Evolutionary conservation across 441 rosid genomes (phyloP).

Genomic region (Adansonia rubrostipa): DNA sequence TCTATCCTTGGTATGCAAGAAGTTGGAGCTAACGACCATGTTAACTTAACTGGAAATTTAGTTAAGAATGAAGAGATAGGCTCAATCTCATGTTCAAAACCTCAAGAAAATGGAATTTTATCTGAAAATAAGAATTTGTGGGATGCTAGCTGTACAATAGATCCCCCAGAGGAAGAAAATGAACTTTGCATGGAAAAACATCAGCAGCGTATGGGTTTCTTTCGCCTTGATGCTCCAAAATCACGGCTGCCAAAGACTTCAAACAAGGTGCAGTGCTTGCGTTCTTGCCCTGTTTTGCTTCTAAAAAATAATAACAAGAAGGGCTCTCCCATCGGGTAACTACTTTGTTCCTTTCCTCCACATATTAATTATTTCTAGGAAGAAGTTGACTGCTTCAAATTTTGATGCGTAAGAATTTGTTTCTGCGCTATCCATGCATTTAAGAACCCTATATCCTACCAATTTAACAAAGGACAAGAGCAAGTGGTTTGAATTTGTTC

Average conservation of each 20-base stretch:
- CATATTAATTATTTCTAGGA: background rate
- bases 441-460: background rate
- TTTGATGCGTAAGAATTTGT: conserved; percentile 10
- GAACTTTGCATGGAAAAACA: conserved; percentile 66
- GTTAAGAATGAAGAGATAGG: conserved; percentile 32
- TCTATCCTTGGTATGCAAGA: conserved; percentile 31
- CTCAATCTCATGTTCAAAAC: conserved; percentile 27
- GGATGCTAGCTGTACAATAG: conserved; percentile 55
- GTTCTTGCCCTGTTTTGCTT: conserved; percentile 71
- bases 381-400: background rate
- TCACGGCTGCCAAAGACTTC: background rate
- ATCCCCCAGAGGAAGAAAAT: conserved; percentile 68
- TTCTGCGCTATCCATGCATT: conserved; percentile 2
- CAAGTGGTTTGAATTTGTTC: background rate
- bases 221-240: conserved; percentile 56
- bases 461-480: background rate
- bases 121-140: conserved; percentile 49
- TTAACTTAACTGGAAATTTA: conserved; percentile 22
- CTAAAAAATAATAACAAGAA: conserved; percentile 53
- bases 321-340: conserved; percentile 59
- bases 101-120: conserved; percentile 36
- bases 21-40: conserved; percentile 38
- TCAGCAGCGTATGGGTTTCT: conserved; percentile 51
- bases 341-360: conserved; percentile 27
- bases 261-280: conserved; percentile 45